A percentile compares a stretch with the other conserved stretches of the same genome.
Evolutionary conservation across 345 rosid genomes (phyloP).

Genomic region (Lagerstroemia speciosa): DNA sequence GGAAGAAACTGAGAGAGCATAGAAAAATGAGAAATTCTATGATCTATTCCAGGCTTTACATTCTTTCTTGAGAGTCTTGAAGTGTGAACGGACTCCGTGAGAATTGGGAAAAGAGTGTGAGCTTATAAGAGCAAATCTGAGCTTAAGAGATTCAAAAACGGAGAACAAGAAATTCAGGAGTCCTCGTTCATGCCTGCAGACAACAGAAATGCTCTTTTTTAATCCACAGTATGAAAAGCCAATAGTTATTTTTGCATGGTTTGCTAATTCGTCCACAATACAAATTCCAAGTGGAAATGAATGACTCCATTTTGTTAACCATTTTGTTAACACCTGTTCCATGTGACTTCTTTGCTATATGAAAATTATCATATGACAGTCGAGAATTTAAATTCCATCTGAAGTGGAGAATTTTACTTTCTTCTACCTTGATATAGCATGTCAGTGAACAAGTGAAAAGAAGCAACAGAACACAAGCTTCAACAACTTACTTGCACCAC

Average conservation of each 20-base stretch:
- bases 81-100: conserved; percentile 17
- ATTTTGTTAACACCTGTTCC: background rate
- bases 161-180: conserved; percentile 49
- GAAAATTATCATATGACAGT: background rate
- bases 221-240: background rate
- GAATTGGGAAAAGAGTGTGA: conserved; percentile 11
- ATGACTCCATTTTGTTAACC: background rate
- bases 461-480: background rate
- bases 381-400: background rate
- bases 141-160: conserved; percentile 28
- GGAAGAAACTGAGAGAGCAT: background rate
- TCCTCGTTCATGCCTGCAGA: conserved; percentile 82
- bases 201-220: background rate
- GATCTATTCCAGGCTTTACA: conserved; percentile 32
- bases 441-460: background rate
- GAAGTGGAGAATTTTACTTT: background rate
- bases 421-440: background rate
- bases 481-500: conserved; percentile 90
- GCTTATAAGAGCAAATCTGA: conserved; percentile 19
- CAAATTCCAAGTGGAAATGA: background rate
- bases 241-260: background rate
- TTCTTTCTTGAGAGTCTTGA: conserved; percentile 44
- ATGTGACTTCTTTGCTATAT: background rate
- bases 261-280: background rate
- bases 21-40: background rate